Evolutionary conservation across 768 basidiomycete genomes (phyloP).

Genomic region (Hericium rajendrae): DNA sequence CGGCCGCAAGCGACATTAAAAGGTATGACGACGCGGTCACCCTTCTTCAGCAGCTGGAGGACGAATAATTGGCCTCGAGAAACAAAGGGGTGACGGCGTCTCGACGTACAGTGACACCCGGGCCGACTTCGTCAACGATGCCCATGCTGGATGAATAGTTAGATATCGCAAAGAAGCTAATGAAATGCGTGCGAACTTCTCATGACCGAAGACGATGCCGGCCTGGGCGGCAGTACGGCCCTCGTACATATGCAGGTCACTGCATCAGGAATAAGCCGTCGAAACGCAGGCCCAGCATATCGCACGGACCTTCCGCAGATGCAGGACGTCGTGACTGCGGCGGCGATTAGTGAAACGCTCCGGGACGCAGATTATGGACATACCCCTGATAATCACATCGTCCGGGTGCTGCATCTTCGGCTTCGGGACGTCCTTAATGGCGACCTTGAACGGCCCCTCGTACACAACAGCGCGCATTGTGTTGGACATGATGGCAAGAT

Average conservation of each 20-base stretch:
- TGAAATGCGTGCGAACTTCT: slow-evolving; percentile 29
- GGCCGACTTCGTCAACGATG: slow-evolving; percentile 39
- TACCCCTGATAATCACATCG: slow-evolving; percentile 42
- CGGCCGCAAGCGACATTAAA: slow-evolving; percentile 53
- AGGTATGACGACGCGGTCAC: slow-evolving; percentile 52
- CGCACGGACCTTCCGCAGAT: slow-evolving; percentile 37
- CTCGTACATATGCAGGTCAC: slow-evolving; percentile 49
- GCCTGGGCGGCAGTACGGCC: slow-evolving; percentile 40
- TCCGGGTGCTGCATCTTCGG: slow-evolving; percentile 42
- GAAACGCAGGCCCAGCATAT: background rate
- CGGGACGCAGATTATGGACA: background rate
- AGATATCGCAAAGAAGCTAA: no score
- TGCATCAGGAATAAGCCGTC: slow-evolving; percentile 8
- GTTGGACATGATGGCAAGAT: background rate
- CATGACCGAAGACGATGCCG: slow-evolving; percentile 45
- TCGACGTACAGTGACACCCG: slow-evolving; percentile 30
- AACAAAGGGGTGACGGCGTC: background rate
- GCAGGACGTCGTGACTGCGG: slow-evolving; percentile 39
- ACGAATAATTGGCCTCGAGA: background rate
- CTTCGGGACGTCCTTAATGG: slow-evolving; percentile 35
- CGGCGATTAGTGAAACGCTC: slow-evolving; percentile 1
- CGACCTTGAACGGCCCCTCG: slow-evolving; percentile 38
- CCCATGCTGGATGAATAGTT: slow-evolving; percentile 29
- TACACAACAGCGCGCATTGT: slow-evolving; percentile 48
- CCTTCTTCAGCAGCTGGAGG: slow-evolving; percentile 37